phyloP scores from a whole-genome alignment of 208 protist genomes.

The Trypanosomatidae sp. region DNA sequence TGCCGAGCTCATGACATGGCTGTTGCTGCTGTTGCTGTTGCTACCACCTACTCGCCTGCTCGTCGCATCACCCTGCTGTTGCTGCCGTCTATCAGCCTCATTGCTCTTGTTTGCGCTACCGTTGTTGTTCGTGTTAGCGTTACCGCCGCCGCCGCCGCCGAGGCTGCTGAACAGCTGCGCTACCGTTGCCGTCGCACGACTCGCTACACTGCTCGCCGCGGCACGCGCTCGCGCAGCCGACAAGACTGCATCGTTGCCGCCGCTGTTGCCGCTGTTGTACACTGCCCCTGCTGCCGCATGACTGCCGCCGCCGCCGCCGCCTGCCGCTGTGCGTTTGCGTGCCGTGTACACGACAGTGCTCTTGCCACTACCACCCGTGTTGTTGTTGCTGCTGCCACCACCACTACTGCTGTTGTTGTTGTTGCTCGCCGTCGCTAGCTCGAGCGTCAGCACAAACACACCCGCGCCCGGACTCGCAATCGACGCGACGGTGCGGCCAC shows the following conservation, averaged over 20 bases:
- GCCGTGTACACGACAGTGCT: too few species aligned
- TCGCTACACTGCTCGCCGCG: not conserved
- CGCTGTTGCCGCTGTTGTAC: not conserved
- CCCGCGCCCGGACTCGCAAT: constrained; percentile 15
- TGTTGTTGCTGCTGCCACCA: constrained; percentile 3
- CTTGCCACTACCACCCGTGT: not conserved
- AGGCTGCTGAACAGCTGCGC: too few species aligned
- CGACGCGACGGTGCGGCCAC: constrained; percentile 36
- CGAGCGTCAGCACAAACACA: constrained; percentile 14
- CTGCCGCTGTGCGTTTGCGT: constrained; percentile 3
- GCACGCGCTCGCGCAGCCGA: not conserved
- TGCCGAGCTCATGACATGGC: too few species aligned
- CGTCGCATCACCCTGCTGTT: too few species aligned
- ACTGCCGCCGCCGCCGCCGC: not conserved
- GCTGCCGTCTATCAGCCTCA: too few species aligned
- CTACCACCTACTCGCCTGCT: too few species aligned
- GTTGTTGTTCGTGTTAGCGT: too few species aligned
- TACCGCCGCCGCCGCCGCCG: too few species aligned
- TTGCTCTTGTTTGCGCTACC: too few species aligned
- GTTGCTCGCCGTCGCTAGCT: not conserved
- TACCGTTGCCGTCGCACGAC: not conserved
- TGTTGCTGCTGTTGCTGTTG: too few species aligned
- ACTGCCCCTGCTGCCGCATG: not conserved
- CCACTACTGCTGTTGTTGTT: not conserved
- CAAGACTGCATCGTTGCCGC: not conserved